phyloP scores from a whole-genome alignment of 306 rosid species.

The Pyrus bretschneideri region DNA sequence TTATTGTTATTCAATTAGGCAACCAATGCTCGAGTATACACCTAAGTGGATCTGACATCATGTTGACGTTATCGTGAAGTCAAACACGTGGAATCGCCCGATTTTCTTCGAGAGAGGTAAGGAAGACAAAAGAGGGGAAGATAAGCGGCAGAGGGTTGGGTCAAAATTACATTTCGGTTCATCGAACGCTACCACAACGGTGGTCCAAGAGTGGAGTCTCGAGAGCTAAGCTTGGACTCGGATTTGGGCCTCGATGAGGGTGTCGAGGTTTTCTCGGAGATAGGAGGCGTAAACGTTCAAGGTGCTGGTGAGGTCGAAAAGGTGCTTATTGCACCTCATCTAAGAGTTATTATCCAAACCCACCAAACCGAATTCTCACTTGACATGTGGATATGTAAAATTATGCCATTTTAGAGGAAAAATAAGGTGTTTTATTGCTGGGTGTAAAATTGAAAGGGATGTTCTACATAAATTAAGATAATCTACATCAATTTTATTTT shows the following conservation, averaged over 20 bases:
- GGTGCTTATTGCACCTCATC: conserved; percentile 87
- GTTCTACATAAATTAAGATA: no score
- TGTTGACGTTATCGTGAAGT: no score
- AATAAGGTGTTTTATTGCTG: background rate
- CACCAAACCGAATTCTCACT: background rate
- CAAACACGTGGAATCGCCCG: conserved; percentile 34
- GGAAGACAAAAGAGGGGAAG: conserved; percentile 85
- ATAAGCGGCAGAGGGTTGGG: conserved; percentile 36
- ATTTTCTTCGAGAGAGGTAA: conserved; percentile 62
- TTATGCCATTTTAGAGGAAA: background rate
- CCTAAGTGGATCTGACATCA: no score
- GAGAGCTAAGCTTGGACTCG: conserved; percentile 31
- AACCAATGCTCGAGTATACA: no score
- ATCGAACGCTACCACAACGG: conserved; percentile 26
- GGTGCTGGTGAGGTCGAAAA: conserved; percentile 46
- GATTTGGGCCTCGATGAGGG: conserved; percentile 49
- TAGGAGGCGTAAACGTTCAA: conserved; percentile 81
- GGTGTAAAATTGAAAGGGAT: background rate
- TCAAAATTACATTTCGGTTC: conserved; percentile 30
- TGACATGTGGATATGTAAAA: background rate
- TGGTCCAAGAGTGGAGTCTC: conserved; percentile 28
- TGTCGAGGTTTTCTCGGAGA: conserved; percentile 57
- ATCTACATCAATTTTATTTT: no score
- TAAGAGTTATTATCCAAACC: background rate
- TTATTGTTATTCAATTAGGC: no score